Conservation (phyloP, 805 yeast genomes). For the Wickerhamomyces alni region DNA sequence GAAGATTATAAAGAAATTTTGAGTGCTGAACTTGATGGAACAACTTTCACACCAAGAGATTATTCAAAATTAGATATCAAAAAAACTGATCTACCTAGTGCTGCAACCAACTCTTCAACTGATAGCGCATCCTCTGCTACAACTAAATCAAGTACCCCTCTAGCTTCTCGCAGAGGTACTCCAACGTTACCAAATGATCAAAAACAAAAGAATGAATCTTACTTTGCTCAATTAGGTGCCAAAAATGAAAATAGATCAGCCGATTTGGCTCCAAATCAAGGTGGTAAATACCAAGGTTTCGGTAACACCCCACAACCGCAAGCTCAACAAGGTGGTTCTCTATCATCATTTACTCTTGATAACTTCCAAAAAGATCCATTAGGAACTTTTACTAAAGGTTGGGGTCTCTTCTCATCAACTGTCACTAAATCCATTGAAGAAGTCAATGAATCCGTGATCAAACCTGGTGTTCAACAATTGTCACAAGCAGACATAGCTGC, state of each 20-base stretch:
- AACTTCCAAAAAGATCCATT: slow-evolving; percentile 78
- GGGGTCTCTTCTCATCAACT: slow-evolving; percentile 88
- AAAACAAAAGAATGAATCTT: slow-evolving; percentile 65
- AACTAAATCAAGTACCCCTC: slow-evolving; percentile 18
- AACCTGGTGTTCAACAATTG: slow-evolving; percentile 82
- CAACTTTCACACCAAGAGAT: slow-evolving; percentile 54
- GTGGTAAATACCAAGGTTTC: slow-evolving; percentile 89
- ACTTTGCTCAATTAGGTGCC: slow-evolving; percentile 75
- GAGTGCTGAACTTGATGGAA: slow-evolving; percentile 69
- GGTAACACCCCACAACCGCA: slow-evolving; percentile 68
- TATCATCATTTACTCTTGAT: slow-evolving; percentile 56
- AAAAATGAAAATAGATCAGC: slow-evolving; percentile 69
- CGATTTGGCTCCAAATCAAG: slow-evolving; percentile 84
- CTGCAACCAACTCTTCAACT: slow-evolving; percentile 1
- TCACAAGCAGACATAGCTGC: slow-evolving; percentile 71
- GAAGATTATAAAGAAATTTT: slow-evolving; percentile 85
- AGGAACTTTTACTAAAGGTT: slow-evolving; percentile 87
- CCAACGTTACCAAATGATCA: slow-evolving; percentile 25
- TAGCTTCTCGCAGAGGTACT: slow-evolving; percentile 37
- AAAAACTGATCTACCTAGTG: slow-evolving; percentile 11
- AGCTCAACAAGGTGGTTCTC: slow-evolving; percentile 31
- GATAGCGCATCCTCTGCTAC: background rate
- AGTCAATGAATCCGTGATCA: slow-evolving; percentile 82
- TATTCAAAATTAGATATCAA: slow-evolving; percentile 35
- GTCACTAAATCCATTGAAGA: slow-evolving; percentile 79